Percentiles rank a stretch among this genome's conserved stretches.
Conservation (phyloP, 805 yeast genomes). For the Lachancea sp. region DNA sequence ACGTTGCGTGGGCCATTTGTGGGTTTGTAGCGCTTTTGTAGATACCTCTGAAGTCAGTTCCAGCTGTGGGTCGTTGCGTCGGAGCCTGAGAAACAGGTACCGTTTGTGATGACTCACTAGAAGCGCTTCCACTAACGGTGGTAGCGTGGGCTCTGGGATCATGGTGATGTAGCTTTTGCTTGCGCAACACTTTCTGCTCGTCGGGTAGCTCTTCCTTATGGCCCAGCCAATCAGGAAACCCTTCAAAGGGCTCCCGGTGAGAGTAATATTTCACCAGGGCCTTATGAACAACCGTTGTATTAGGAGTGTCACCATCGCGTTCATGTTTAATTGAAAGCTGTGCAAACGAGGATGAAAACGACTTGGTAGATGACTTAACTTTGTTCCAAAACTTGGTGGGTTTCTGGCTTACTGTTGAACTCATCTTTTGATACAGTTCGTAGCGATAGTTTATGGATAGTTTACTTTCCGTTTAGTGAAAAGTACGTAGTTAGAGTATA, state of each 20-base stretch:
- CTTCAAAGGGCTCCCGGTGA: slow-evolving; percentile 30
- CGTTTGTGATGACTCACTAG: not conserved
- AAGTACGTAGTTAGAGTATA: too few relatives aligned
- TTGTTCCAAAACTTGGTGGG: slow-evolving; percentile 30
- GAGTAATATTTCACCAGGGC: slow-evolving; percentile 39
- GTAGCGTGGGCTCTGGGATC: not conserved
- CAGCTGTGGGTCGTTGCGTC: slow-evolving; percentile 2
- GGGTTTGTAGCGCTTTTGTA: slow-evolving; percentile 3
- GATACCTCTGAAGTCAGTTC: slow-evolving; percentile 6
- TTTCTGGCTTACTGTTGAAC: slow-evolving; percentile 2
- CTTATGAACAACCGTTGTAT: slow-evolving; percentile 41
- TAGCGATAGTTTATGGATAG: not conserved
- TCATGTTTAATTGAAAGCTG: slow-evolving; percentile 31
- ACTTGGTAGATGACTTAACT: slow-evolving; percentile 28
- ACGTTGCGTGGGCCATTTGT: not conserved
- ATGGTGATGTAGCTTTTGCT: slow-evolving; percentile 19
- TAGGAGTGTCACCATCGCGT: slow-evolving; percentile 38
- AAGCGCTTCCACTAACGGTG: not conserved
- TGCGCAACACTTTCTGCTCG: slow-evolving; percentile 28
- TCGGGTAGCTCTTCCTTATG: slow-evolving; percentile 31
- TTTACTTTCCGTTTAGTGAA: too few relatives aligned
- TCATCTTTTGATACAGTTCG: not conserved
- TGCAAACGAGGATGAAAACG: slow-evolving; percentile 26
- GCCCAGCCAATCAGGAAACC: slow-evolving; percentile 36
- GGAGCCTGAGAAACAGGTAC: slow-evolving; percentile 1